Conservation (phyloP, 306 rosid genomes). For the Cucumis sativus region DNA sequence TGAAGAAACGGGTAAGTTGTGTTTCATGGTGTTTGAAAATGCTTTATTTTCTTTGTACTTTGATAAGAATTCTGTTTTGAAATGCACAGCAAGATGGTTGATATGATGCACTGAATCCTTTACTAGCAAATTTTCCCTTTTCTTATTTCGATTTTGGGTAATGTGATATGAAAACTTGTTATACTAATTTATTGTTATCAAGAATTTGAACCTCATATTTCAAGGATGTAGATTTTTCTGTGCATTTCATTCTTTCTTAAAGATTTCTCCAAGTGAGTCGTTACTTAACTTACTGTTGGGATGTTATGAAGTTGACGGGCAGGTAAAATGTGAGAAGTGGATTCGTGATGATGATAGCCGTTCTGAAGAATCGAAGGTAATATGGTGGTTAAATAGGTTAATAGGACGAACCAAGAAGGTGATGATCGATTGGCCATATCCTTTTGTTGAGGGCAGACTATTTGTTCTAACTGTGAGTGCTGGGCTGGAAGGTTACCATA, state of each 20-base stretch:
- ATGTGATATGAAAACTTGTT: neutral
- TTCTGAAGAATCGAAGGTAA: conserved; percentile 69
- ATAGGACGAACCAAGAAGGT: conserved; percentile 70
- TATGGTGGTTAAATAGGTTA: conserved; percentile 90
- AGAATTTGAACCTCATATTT: neutral
- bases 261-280: conserved; percentile 2
- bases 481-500: conserved; percentile 92
- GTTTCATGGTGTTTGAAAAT: neutral
- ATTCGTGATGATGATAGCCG: conserved; percentile 59
- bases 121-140: neutral
- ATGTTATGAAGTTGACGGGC: conserved; percentile 71
- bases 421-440: conserved; percentile 81
- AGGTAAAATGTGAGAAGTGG: conserved; percentile 93
- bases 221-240: neutral
- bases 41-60: neutral
- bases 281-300: conserved; percentile 23
- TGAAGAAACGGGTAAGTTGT: conserved; percentile 61
- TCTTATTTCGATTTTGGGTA: too few species aligned
- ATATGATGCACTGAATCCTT: neutral
- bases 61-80: neutral
- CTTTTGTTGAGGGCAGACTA: conserved; percentile 72
- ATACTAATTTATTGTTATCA: neutral
- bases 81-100: neutral
- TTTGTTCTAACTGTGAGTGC: conserved; percentile 84
- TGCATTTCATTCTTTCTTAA: neutral